Base-by-base conservation (phyloP, 371 early-diverging fungal species). In the Lichtheimia ornata region DNA sequence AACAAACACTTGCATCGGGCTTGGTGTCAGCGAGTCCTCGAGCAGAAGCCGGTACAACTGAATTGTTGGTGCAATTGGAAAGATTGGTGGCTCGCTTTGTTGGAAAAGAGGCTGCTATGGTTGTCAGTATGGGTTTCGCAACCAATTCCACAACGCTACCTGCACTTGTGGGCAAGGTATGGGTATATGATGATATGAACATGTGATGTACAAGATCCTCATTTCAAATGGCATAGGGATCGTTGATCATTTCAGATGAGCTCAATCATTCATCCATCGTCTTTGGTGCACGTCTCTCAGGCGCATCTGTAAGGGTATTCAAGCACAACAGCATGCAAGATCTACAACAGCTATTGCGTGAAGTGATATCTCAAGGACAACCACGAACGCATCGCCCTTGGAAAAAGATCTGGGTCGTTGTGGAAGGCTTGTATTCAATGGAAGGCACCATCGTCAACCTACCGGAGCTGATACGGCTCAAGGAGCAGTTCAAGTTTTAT, bases 401-500 rank as follows among this genome's bases (percentile, higher is more conserved):
- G 99, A 96, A 96, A 74, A 98, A 97, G 85, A 98, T 99, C 67
- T 75, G 99, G 61, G 91, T 99, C 5, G 85, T 99, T 35, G 95
- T 99, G 20, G 99, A 99, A 78, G 99, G 99, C 42, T 81, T 99
- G 24, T 99, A 89, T 64, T 97, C 98, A 13, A 99, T 99, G 99
- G 99, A 99, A 73, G 99, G 99, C 30, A 91, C 92, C 53, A 91
- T 97, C 74, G 88, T 92, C 57, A 88, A 92, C 56, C 77, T 99
- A 57, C 94, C 94, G 41, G 94, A 93, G 64, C 86, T 99, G 42
- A 77, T 99, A 42, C 93, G 86, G 54, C 78, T 99, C 58, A 97
- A 96, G 72, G 88, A 90, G 62, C 93, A 94, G 79, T 99, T 97
- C 30, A 20, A 86, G 88, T 99, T 97, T 81, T 97, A 97, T 79